Percentiles rank a stretch among this genome's conserved stretches.
phyloP scores from a whole-genome alignment of 1,139 yeast genomes.

The Debaryomyces robertsiae region DNA sequence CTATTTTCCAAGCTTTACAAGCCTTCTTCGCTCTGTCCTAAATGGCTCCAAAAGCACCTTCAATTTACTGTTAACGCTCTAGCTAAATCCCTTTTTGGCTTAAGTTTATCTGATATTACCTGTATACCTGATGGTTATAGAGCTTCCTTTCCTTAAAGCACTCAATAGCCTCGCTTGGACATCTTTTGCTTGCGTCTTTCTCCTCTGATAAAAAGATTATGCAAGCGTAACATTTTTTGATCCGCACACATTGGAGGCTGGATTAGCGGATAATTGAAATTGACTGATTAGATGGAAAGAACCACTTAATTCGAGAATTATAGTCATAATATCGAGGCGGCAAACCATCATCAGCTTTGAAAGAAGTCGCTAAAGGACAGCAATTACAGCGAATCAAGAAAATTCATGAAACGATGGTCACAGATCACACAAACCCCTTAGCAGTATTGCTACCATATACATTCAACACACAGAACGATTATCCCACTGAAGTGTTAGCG shows the following conservation, averaged over 20 bases:
- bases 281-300: not conserved
- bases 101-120: too few relatives aligned
- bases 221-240: not conserved
- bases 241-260: conserved; percentile 1
- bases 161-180: too few relatives aligned
- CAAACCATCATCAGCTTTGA: too few relatives aligned
- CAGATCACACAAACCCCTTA: conserved; percentile 38
- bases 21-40: too few relatives aligned
- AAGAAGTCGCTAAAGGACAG: not conserved
- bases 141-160: too few relatives aligned
- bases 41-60: too few relatives aligned
- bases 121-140: too few relatives aligned
- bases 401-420: conserved; percentile 10
- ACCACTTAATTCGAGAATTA: too few relatives aligned
- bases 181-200: too few relatives aligned
- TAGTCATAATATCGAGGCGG: not conserved
- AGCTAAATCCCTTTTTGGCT: too few relatives aligned
- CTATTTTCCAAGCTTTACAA: too few relatives aligned
- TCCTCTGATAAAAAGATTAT: not conserved
- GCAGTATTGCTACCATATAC: conserved; percentile 42
- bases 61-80: too few relatives aligned
- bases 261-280: not conserved
- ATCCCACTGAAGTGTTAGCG: conserved; percentile 87
- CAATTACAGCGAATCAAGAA: not conserved
- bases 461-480: conserved; percentile 32